These are phyloP conservation scores for Biscogniauxia mediterranea DNA, from an alignment of 2,329 filamentous ascomycete genomes.

Conservation along the genomic window DNA sequence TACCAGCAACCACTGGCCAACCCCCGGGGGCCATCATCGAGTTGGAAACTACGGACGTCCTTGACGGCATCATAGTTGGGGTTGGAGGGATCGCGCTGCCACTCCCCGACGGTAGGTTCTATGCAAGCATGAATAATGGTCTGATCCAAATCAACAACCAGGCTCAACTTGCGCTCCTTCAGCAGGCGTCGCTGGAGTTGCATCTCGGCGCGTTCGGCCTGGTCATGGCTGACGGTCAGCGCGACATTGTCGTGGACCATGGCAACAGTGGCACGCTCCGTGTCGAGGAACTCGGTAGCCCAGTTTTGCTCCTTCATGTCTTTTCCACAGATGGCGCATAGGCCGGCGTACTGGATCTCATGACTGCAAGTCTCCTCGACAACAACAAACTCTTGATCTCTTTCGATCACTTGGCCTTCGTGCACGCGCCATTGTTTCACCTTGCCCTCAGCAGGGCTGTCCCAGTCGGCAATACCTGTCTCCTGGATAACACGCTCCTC, in stretches of 20 bases:
- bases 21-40: constrained; percentile 79
- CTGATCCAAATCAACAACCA: constrained; percentile 96
- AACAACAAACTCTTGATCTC: constrained; percentile 61
- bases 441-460: constrained; percentile 79
- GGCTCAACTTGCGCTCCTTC: constrained; percentile 76
- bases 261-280: constrained; percentile 85
- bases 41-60: constrained; percentile 83
- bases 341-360: constrained; percentile 83
- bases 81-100: constrained; percentile 84
- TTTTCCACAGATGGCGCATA: constrained; percentile 90
- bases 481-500: constrained; percentile 66
- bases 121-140: constrained; percentile 98
- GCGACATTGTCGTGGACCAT: constrained; percentile 91
- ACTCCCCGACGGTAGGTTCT: constrained; percentile 93
- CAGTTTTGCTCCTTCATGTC: constrained; percentile 93
- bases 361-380: constrained; percentile 91
- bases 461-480: constrained; percentile 73
- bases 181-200: constrained; percentile 83
- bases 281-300: constrained; percentile 75
- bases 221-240: constrained; percentile 78
- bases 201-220: constrained; percentile 79
- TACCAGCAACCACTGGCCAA: constrained; percentile 78
- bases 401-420: constrained; percentile 62
- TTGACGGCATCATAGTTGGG: constrained; percentile 90
- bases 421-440: constrained; percentile 74